phyloP scores from a whole-genome alignment of 2,329 filamentous ascomycete species.

The Metarhizium sp. region DNA sequence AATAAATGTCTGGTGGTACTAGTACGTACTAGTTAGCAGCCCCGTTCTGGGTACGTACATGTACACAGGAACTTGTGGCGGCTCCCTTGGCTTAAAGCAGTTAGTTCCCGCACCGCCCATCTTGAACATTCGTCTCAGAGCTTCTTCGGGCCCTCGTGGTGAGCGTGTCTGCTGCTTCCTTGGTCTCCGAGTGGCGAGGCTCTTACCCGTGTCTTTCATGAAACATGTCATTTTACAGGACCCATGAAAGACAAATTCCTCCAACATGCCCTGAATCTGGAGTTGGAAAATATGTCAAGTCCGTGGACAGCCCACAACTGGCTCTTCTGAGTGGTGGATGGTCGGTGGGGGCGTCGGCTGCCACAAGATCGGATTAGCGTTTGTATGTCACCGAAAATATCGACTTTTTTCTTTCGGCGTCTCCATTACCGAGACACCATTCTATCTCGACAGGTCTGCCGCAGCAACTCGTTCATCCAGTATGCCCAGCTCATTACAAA shows the following conservation, averaged over 20 bases:
- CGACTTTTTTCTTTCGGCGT: background rate
- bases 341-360: background rate
- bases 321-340: background rate
- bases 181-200: background rate
- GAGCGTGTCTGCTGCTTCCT: background rate
- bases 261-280: too few species aligned
- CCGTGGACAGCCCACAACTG: too few species aligned
- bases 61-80: background rate
- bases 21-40: too few species aligned
- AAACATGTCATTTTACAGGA: too few species aligned
- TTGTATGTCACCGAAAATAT: background rate
- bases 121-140: background rate
- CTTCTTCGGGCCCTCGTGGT: background rate
- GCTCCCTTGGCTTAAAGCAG: background rate
- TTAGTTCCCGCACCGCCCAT: conserved; percentile 5
- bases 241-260: too few species aligned
- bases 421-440: background rate
- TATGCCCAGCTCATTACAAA: conserved; percentile 72
- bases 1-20: too few species aligned
- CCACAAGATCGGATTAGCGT: background rate
- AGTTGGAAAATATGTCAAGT: too few species aligned
- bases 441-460: background rate
- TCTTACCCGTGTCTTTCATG: too few species aligned
- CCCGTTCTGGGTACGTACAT: too few species aligned
- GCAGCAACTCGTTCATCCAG: conserved; percentile 13